Evolutionary conservation across 306 rosid species (phyloP), one percentile per base, ranked within the genome.

Genomic region (Hippophae gyantsensis): DNA sequence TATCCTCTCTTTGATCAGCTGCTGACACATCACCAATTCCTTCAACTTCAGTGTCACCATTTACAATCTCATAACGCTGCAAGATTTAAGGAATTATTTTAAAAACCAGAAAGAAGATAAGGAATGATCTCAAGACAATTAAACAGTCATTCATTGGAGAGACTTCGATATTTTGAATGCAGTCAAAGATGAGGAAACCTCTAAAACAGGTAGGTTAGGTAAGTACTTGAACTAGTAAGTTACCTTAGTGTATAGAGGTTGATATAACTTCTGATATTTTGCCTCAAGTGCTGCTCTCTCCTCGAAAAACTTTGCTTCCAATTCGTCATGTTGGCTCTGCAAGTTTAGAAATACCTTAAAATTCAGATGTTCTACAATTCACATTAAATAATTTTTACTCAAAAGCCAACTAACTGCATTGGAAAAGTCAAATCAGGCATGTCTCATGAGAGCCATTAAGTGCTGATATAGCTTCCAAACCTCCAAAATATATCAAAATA

Each of bases 281-380:
- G 95, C 95, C 72, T 89, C 97, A 7, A 89, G 90, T 8, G 89
- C 94, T 32, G 92, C 87, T 73, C 97, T 82, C 69, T 89, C 97
- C 74, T 89, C 97, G 6, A 89, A 86, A 77, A 82, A 89, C 5
- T 84, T 89, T 0, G 93, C 78, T 72, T 89, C 95, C 3, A 84
- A 60, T 54, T 89, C 95, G 56, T 86, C 97, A 25, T 84, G 95
- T 42, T 89, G 83, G 57, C 86, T 74, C 97, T 89, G 83, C 48
- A 70, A 40, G 52, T 8, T 10, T 10, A 64, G 9, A 45, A 55
- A 8, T 2, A 14, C 7, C 48, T 63, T 13, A 18, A n/a, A 14
- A 4, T 40, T 10, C 43, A 42, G 13, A 55, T 12, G 6, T 7
- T 56, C 44, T 3, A 32, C 3, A 48, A 9, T 10, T 10, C 55